Base-by-base conservation (phyloP, 805 yeast genomes). In the Saccharomycodes ludwigii region DNA sequence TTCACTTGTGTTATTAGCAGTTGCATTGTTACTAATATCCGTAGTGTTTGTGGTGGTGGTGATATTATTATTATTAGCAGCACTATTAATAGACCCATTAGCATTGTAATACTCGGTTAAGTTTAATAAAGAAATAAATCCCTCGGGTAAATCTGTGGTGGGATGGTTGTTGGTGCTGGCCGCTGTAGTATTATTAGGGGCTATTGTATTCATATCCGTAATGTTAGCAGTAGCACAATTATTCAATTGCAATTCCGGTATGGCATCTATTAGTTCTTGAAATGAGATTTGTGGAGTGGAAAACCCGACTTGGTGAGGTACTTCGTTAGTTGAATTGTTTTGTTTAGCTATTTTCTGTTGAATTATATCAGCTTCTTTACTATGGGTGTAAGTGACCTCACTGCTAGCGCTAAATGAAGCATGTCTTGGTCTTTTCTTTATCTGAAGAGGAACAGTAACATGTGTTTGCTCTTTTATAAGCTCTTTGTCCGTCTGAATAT, bases 211-310 rank as follows among this genome's bases (percentile, higher is more conserved):
- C 16, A n/a, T n/a, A n/a, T n/a, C n/a, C n/a, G n/a, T n/a, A n/a
- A 11, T 16, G 12, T 14, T 24, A 13, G 28, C 20, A 13, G 28
- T 17, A 10, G 17, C 10, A 4, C 19, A 10, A 14, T 17, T 11
- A 13, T 24, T 15, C 13, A 7, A 18, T 15, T 20, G 22, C 25
- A 24, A 17, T 14, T 20, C 18, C 15, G 34, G 57, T 35, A 31
- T 56, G 59, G 18, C 54, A 39, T 58, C 55, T 32, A 56, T 52
- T 15, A 65, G 40, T 21, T 68, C 71, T 13, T 59, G 57, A 2
- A 78, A 75, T 9, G 63, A 46, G 27, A 73, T 46, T 50, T 83
- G 94, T 3, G 94, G 95, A 1, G 93, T 79, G 1, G 93, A 72
- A 48, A 80, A 82, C 2, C 76, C 81, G 17, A 79, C 85, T 44